Percentiles rank a stretch among this genome's conserved stretches.
Evolutionary conservation across 805 yeast species (phyloP).

Genomic region (Teunomyces pallodes): DNA sequence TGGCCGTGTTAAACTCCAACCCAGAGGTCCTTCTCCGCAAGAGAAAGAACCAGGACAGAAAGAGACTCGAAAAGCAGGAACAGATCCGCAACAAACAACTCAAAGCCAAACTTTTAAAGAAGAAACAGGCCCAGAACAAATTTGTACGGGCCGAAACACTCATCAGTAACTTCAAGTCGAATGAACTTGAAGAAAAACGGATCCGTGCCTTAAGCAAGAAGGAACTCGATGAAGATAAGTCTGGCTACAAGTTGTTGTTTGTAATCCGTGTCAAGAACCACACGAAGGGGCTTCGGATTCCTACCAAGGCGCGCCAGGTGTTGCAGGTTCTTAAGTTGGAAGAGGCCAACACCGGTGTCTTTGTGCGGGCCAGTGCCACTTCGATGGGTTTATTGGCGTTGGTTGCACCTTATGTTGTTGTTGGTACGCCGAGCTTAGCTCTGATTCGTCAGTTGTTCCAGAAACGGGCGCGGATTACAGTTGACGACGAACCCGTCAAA

Average conservation of each 20-base stretch:
- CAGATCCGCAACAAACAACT: constrained; percentile 51
- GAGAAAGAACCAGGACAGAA: constrained; percentile 74
- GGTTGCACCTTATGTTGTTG: constrained; percentile 68
- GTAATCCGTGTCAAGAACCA: constrained; percentile 68
- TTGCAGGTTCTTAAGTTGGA: constrained; percentile 60
- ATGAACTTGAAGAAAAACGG: constrained; percentile 66
- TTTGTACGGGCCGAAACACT: constrained; percentile 75
- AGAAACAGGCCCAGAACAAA: constrained; percentile 42
- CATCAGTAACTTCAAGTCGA: constrained; percentile 62
- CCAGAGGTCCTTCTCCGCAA: constrained; percentile 77
- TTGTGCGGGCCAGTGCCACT: constrained; percentile 59
- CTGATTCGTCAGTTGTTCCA: constrained; percentile 72
- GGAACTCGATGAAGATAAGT: constrained; percentile 33
- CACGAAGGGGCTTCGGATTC: constrained; percentile 57
- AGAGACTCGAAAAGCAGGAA: constrained; percentile 72
- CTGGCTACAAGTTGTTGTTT: constrained; percentile 46
- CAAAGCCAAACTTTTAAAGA: constrained; percentile 40
- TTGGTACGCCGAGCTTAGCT: constrained; percentile 71
- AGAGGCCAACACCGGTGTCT: constrained; percentile 65
- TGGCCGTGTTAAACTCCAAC: constrained; percentile 58
- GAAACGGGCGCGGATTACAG: constrained; percentile 63
- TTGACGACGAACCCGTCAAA: constrained; percentile 19
- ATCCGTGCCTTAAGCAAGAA: constrained; percentile 55
- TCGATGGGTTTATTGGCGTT: constrained; percentile 63
- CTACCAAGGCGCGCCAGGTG: constrained; percentile 59